Evolutionary conservation across 331 rosid species (phyloP), one percentile per base, ranked within the genome.

Genomic region (Malus hybrid): DNA sequence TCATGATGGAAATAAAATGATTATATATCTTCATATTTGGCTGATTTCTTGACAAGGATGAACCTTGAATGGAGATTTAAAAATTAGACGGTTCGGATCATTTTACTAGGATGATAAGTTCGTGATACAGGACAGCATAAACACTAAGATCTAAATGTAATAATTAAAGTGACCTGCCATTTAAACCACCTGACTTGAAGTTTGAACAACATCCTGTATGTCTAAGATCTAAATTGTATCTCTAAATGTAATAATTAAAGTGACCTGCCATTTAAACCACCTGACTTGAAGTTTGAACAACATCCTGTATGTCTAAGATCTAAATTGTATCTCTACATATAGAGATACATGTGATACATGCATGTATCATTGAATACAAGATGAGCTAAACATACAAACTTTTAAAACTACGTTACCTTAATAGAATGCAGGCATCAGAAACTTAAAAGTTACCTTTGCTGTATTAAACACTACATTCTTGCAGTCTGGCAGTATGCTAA

Each of bases 401-500:
- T 34, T 33, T 15, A 18, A 2, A 34, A 72, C 33, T 15, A 36
- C 3, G 36, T 16, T 72, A 34, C 22, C 67, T 71, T 60, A 7
- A 54, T 13, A 9, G 46, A n/a, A 77, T 31, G 63, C 65, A 79
- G 28, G 62, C 12, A 69, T 19, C 67, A 71, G 67, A 69, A 62
- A 68, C 46, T 74, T 22, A 78, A 10, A 12, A 66, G 73, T 67
- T 84, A 87, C 98, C 98, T 86, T 88, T 65, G 97, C 97, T 4
- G 98, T 90, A 85, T 94, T 94, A 80, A 71, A 91, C 63, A 86
- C 90, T 28, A 87, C 95, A 74, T 85, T 88, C 85, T 87, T 94
- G 96, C 98, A 94, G 88, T 94, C 97, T 32, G 95, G 98, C 66
- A 94, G 94, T 76, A 94, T 94, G 89, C 97, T 91, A 68, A 94